Base-by-base conservation (phyloP, 169 alveolate genomes). In the Eimeria falciformis region DNA sequence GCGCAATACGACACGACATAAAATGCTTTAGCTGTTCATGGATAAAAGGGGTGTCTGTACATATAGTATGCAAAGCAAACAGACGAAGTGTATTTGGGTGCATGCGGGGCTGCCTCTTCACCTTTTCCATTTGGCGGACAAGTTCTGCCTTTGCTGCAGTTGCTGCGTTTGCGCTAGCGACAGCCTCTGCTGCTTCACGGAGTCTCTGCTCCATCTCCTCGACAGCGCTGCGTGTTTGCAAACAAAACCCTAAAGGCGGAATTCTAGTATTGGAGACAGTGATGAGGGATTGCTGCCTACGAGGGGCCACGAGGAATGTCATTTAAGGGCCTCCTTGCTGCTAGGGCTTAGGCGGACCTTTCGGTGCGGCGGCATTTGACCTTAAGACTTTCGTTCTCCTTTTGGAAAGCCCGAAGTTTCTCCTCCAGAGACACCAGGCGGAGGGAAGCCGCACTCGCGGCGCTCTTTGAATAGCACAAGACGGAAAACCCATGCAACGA, bases 361-460 rank as follows among this genome's bases (percentile, higher is more conserved):
- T 62, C 73, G n/a, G 14, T 2, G 25, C 73, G 25, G 37, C 73
- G 73, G n/a, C 25, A 18, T 12, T 9, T 12, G 46, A 29, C 73
- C 73, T 62, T 62, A n/a, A 62, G 73, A 14, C 12, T 9, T 62
- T 62, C 73, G n/a, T 62, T 62, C 25, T 62, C 73, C 73, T 62
- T 62, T 62, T 62, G 37, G n/a, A 62, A 62, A n/a, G 73, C 73
- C 25, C 73, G 17, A 9, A 62, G 73, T 29, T 62, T n/a, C 73
- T 62, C 73, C 73, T 62, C 73, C 12, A 62, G 73, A 62, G 73
- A 62, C 33, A 62, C 73, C 25, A 18, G 73, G 73, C 73, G 73
- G 33, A 62, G 73, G 6, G 73, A 62, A 7, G 73, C 73, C n/a
- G 73, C 73, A 7, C 73, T 62, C 29, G 73, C 73, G 12, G 12